Base-by-base conservation (phyloP, 2,329 filamentous ascomycete genomes). In the Laburnicola sp. region DNA sequence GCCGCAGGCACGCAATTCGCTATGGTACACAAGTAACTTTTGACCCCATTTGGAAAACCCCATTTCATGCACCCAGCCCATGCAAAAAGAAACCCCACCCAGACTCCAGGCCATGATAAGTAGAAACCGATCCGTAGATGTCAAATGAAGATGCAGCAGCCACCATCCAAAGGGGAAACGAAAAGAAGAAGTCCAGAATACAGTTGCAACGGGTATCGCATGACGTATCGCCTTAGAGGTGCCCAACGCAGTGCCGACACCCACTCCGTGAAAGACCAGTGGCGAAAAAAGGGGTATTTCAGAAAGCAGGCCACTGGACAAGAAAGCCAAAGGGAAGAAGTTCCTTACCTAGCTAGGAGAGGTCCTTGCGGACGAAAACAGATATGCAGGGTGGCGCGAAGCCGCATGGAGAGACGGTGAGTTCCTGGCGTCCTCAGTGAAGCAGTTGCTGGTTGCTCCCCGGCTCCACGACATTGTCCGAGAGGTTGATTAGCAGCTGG, bases 401-500 rank as follows among this genome's bases (percentile, higher is more conserved):
- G 16, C 16, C 16, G 16, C 16, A 16, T 16, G 16, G 16, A 16
- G 16, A 16, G 16, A 16, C 16, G 16, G 16, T 16, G 16, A 30
- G 28, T 30, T 30, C 6, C 6, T 30, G 28, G 6, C 28, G 6
- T 6, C 28, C 6, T 30, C 56, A 72, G 45, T 73, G 71, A 52
- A 73, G 66, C 25, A 71, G 60, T 38, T 66, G 64, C 51, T 72
- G 71, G 52, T 73, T 72, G 52, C 68, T 70, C 21, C 65, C 56
- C 21, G 68, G 61, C 52, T 85, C 82, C 53, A 83, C 86, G 53
- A 92, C 87, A 60, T 89, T 93, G 74, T 97, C 94, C 7, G 91
- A 95, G 48, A 99, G 84, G 70, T 97, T 97, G 76, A 97, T 95
- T 53, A 97, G 82, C 6, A 99, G 85, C 75, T 97, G 94, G n/a